These are phyloP conservation scores for Asterochloris erici DNA, from an alignment of 139 green algal genomes.

Conservation along the genomic window DNA sequence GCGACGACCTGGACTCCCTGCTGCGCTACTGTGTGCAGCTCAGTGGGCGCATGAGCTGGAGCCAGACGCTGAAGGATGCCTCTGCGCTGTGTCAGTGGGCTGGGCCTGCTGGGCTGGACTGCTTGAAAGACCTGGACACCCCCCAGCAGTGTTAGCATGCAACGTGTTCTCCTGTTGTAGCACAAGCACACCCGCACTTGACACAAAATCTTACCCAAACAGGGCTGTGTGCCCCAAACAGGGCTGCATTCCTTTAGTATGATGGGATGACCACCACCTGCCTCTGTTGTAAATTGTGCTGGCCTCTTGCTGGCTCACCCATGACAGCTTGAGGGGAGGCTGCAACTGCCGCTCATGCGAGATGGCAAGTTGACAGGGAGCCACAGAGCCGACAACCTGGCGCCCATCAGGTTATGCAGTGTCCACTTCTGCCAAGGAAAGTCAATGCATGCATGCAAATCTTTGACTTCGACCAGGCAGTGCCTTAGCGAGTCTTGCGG, in stretches of 20 bases:
- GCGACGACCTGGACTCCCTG: slow-evolving; percentile 73
- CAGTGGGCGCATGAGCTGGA: slow-evolving; percentile 55
- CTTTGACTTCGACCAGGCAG: not conserved
- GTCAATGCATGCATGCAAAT: not conserved
- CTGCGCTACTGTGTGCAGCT: slow-evolving; percentile 70
- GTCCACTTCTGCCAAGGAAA: too few relatives aligned
- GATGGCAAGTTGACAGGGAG: not conserved
- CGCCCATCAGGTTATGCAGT: not conserved
- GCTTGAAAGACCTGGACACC: slow-evolving; percentile 1
- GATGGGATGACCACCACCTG: not conserved
- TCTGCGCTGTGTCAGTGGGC: slow-evolving; percentile 43
- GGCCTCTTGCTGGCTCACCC: too few relatives aligned
- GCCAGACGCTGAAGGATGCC: slow-evolving; percentile 56
- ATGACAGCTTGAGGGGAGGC: too few relatives aligned
- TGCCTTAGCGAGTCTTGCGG: not conserved
- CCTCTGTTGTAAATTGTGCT: not conserved
- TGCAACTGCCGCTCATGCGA: too few relatives aligned
- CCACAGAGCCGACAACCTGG: not conserved
- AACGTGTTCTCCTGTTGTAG: not conserved
- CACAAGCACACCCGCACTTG: not conserved
- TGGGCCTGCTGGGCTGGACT: slow-evolving; percentile 13
- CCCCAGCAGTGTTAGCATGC: not conserved
- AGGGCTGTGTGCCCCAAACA: not conserved
- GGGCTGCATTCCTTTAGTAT: not conserved
- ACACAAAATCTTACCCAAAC: not conserved